These are phyloP conservation scores for Chaetothyriales sp. DNA, from an alignment of 2,329 filamentous ascomycete species.

Conservation along the genomic window DNA sequence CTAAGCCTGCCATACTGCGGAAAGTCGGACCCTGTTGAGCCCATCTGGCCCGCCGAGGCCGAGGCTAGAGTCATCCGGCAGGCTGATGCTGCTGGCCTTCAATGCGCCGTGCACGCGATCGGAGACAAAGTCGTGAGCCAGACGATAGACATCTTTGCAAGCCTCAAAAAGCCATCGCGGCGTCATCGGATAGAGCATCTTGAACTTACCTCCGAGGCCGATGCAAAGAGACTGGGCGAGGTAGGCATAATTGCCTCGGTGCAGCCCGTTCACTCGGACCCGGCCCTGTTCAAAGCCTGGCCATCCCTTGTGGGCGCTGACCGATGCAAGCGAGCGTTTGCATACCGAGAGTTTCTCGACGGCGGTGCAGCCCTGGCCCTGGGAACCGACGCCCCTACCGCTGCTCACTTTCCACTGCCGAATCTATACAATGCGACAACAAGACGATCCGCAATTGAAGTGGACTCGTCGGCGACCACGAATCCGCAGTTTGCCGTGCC, in stretches of 20 bases:
- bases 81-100: slow-evolving; percentile 29
- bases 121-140: slow-evolving; percentile 32
- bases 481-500: slow-evolving; percentile 29
- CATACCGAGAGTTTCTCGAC: slow-evolving; percentile 33
- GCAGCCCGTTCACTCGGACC: slow-evolving; percentile 27
- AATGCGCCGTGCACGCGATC: slow-evolving; percentile 37
- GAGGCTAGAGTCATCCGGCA: slow-evolving; percentile 28
- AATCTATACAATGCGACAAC: slow-evolving; percentile 37
- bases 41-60: slow-evolving; percentile 31
- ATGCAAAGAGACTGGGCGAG: slow-evolving; percentile 31
- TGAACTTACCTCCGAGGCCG: slow-evolving; percentile 32
- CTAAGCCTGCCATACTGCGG: slow-evolving; percentile 30
- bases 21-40: slow-evolving; percentile 25
- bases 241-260: slow-evolving; percentile 31
- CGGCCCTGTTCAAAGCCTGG: slow-evolving; percentile 34
- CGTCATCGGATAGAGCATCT: slow-evolving; percentile 37
- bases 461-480: slow-evolving; percentile 23
- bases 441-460: slow-evolving; percentile 28
- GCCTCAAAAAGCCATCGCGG: slow-evolving; percentile 25
- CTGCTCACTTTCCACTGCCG: slow-evolving; percentile 28
- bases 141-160: slow-evolving; percentile 32
- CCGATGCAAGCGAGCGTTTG: slow-evolving; percentile 33
- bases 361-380: slow-evolving; percentile 31
- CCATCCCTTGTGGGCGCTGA: slow-evolving; percentile 30
- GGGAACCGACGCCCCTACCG: slow-evolving; percentile 34